These are phyloP conservation scores for Drosera capensis DNA, from an alignment of 148 eudicot species.

Conservation along the genomic window DNA sequence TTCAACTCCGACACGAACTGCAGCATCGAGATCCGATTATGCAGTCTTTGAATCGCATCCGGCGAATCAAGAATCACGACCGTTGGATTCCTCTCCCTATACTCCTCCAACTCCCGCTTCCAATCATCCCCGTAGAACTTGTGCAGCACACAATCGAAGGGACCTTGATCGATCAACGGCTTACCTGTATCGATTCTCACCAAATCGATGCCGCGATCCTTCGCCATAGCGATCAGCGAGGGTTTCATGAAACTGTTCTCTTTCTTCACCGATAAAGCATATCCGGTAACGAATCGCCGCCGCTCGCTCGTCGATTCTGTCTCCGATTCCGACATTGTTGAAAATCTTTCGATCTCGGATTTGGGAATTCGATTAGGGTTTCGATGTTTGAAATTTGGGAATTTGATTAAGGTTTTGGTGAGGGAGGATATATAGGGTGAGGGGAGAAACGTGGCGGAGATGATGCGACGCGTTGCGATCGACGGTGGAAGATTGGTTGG, in stretches of 20 bases:
- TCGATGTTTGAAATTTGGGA: no score
- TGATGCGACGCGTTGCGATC: no score
- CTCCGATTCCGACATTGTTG: no score
- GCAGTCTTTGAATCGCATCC: conserved; percentile 21
- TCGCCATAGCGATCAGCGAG: conserved; percentile 13
- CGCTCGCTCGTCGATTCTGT: no score
- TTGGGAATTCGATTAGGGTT: no score
- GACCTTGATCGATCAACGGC: conserved; percentile 24
- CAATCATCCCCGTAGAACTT: conserved; percentile 21
- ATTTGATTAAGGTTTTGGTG: no score
- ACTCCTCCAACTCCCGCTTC: conserved; percentile 19
- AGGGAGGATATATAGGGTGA: no score
- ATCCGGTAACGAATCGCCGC: conserved; percentile 13
- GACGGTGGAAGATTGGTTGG: no score
- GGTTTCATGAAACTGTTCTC: conserved; percentile 17
- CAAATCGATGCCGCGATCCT: conserved; percentile 17
- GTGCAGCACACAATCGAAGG: conserved; percentile 30
- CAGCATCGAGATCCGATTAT: conserved; percentile 26
- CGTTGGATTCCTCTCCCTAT: conserved; percentile 12
- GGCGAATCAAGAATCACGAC: conserved; percentile 21
- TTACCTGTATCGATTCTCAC: conserved; percentile 17
- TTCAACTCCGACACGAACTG: conserved; percentile 18
- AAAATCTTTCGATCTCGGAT: no score
- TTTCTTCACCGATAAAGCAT: conserved; percentile 22
- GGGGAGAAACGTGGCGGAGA: no score